Percentiles rank a stretch among this genome's conserved stretches.
Conservation (phyloP, 257 asterid genomes). For the Nicotiana tabacum region DNA sequence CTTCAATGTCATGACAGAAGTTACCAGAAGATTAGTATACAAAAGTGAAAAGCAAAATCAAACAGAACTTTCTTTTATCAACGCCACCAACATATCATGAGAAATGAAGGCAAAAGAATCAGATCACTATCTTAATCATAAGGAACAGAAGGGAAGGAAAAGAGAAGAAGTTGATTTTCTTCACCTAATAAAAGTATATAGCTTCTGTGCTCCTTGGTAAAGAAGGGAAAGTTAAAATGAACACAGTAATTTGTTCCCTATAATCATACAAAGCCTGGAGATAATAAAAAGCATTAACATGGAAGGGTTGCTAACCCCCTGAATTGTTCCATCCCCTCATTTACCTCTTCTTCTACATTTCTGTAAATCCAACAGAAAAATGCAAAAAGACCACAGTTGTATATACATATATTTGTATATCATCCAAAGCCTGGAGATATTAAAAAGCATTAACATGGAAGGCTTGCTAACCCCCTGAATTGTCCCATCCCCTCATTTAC, state of each 20-base stretch:
- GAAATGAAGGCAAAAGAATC: background rate
- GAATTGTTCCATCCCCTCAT: background rate
- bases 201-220: background rate
- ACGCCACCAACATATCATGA: background rate
- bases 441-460: background rate
- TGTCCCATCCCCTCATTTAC: background rate
- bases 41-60: background rate
- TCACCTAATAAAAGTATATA: background rate
- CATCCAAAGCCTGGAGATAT: background rate
- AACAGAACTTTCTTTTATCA: background rate
- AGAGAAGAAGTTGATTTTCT: background rate
- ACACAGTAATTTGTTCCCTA: background rate
- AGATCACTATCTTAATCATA: background rate
- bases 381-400: background rate
- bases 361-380: background rate
- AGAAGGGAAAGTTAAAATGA: background rate
- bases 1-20: slow-evolving; percentile 37
- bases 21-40: background rate
- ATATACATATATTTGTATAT: background rate
- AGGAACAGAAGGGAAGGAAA: background rate
- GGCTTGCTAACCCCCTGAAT: background rate
- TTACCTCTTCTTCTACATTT: background rate
- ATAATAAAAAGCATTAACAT: background rate
- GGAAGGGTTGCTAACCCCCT: background rate
- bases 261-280: background rate